phyloP scores from a whole-genome alignment of 169 alveolate genomes.

The Blepharisma undulans region DNA sequence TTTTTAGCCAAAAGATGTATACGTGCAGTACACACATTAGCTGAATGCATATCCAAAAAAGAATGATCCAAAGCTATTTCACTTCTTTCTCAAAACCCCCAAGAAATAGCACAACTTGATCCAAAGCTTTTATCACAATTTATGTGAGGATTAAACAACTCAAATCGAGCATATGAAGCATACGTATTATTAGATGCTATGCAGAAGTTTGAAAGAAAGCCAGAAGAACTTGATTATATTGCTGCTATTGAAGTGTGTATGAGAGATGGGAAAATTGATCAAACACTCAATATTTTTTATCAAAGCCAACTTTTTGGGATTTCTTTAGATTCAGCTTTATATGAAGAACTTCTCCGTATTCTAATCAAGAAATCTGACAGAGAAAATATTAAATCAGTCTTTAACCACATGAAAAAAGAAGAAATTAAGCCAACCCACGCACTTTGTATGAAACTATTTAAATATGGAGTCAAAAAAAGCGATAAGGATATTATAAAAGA shows the following conservation, averaged over 20 bases:
- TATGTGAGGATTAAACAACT: constrained; percentile 11
- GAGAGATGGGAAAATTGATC: background rate
- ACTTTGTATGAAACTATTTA: background rate
- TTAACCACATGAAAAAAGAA: background rate
- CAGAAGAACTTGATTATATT: constrained; percentile 5
- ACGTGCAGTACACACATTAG: background rate
- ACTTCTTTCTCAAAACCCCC: background rate
- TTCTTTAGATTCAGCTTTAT: constrained; percentile 5
- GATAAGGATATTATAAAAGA: background rate
- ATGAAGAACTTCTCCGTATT: background rate
- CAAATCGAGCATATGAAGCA: background rate
- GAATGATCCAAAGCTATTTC: background rate
- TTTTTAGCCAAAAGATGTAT: background rate
- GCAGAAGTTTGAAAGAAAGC: background rate
- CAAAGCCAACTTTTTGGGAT: constrained; percentile 33
- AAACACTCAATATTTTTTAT: constrained; percentile 23
- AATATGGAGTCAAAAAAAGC: background rate
- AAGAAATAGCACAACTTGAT: background rate
- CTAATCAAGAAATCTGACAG: background rate
- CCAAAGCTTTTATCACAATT: background rate
- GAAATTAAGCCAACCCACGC: background rate
- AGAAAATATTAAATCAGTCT: background rate
- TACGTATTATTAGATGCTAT: background rate
- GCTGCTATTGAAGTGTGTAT: constrained; percentile 13
- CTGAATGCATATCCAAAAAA: background rate